Conservation (phyloP, 108 stramenopile genomes). For the Skeletonema potamos region DNA sequence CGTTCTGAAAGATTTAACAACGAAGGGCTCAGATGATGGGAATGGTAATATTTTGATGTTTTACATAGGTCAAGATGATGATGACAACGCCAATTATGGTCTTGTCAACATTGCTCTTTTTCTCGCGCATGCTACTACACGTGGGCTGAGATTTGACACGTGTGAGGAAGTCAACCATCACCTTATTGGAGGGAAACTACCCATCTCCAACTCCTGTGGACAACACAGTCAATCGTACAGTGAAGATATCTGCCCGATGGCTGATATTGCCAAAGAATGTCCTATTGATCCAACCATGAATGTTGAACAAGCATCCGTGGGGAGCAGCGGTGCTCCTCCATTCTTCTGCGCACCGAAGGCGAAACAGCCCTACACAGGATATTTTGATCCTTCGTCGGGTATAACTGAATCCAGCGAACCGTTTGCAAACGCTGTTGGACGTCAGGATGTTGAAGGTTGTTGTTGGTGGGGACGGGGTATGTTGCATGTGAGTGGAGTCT, state of each 20-base stretch:
- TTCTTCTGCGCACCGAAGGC: constrained; percentile 41
- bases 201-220: constrained; percentile 32
- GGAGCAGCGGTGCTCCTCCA: constrained; percentile 22
- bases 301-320: constrained; percentile 7
- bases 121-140: constrained; percentile 56
- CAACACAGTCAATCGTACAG: constrained; percentile 50
- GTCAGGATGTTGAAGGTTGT: constrained; percentile 33
- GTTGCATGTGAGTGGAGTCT: constrained; percentile 27
- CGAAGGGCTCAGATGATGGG: constrained; percentile 10
- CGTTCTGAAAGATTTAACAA: constrained; percentile 20
- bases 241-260: constrained; percentile 32
- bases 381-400: constrained; percentile 14
- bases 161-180: constrained; percentile 46
- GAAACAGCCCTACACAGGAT: neutral
- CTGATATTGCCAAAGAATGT: constrained; percentile 7
- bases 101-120: constrained; percentile 28
- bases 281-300: constrained; percentile 5
- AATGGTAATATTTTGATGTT: constrained; percentile 2
- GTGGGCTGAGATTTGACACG: constrained; percentile 53
- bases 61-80: constrained; percentile 32
- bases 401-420: constrained; percentile 2
- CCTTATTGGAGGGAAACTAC: constrained; percentile 11
- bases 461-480: constrained; percentile 48
- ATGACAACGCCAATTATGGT: constrained; percentile 25
- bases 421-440: constrained; percentile 18